Evolutionary conservation across 345 rosid species (phyloP).

Genomic region (thale cress (Arabidopsis thaliana)): DNA sequence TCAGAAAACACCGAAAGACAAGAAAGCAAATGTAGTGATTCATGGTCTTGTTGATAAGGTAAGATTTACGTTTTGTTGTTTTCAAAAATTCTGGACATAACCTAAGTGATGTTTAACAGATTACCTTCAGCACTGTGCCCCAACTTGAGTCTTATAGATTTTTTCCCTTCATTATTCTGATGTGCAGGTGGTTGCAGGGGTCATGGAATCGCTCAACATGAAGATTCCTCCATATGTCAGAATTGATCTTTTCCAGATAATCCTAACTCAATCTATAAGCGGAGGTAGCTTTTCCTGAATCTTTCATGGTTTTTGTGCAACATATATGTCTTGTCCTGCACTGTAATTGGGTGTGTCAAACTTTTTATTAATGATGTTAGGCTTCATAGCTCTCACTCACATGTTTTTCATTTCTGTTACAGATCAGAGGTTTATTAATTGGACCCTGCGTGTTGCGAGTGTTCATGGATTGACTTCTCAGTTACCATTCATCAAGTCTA

Average conservation of each 20-base stretch:
- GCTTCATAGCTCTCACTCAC: conserved; percentile 39
- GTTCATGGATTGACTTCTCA: conserved; percentile 72
- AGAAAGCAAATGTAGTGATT: conserved; percentile 89
- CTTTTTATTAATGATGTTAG: not conserved
- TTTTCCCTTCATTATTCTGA: conserved; percentile 39
- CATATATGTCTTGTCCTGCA: not conserved
- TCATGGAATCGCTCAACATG: conserved; percentile 69
- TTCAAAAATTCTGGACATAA: conserved; percentile 1
- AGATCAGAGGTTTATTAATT: conserved; percentile 79
- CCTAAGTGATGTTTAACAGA: not conserved
- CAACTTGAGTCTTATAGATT: not conserved
- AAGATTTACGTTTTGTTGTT: conserved; percentile 20
- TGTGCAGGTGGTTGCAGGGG: conserved; percentile 85
- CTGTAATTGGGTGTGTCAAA: not conserved
- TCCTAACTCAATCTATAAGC: conserved; percentile 68
- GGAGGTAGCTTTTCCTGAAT: conserved; percentile 47
- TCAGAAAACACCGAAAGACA: conserved; percentile 98
- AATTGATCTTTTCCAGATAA: conserved; percentile 74
- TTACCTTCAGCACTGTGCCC: conserved; percentile 13
- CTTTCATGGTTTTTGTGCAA: conserved; percentile 1
- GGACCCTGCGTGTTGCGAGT: conserved; percentile 83
- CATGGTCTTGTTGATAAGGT: conserved; percentile 95
- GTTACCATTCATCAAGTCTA: conserved; percentile 77
- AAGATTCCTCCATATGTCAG: conserved; percentile 79
- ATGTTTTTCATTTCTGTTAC: conserved; percentile 36